phyloP scores from a whole-genome alignment of 2,329 filamentous ascomycete species.

The Aspergillus proliferans region DNA sequence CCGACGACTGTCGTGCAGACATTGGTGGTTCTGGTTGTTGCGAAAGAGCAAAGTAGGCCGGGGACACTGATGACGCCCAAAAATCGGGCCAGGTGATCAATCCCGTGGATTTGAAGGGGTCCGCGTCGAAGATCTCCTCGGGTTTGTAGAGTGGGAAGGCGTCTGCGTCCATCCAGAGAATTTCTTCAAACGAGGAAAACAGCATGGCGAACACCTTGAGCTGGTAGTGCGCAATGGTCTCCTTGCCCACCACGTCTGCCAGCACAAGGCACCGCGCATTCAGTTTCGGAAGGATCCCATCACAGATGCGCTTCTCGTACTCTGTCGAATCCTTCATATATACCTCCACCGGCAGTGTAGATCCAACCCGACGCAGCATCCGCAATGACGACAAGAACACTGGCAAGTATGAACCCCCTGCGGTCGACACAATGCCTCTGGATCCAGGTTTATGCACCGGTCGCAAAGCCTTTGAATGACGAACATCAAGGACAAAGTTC shows the following conservation, averaged over 20 bases:
- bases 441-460: conserved; percentile 33
- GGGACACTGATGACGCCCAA: conserved; percentile 40
- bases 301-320: conserved; percentile 37
- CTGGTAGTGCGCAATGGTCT: conserved; percentile 43
- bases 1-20: conserved; percentile 30
- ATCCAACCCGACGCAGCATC: conserved; percentile 48
- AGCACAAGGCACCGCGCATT: conserved; percentile 40
- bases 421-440: conserved; percentile 48
- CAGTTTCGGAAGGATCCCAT: conserved; percentile 34
- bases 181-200: conserved; percentile 53
- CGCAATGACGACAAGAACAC: conserved; percentile 47
- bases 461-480: conserved; percentile 21
- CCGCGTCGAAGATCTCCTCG: conserved; percentile 40
- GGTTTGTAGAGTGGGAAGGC: conserved; percentile 46
- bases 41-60: conserved; percentile 38
- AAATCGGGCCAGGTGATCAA: conserved; percentile 55
- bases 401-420: conserved; percentile 44
- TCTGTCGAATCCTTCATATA: conserved; percentile 36
- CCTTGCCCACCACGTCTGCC: conserved; percentile 35
- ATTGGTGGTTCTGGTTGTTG: conserved; percentile 28
- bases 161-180: conserved; percentile 54
- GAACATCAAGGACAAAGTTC: conserved; percentile 33
- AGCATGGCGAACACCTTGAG: conserved; percentile 52
- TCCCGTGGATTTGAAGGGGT: conserved; percentile 47
- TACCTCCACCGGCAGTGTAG: conserved; percentile 44